phyloP scores from a whole-genome alignment of 768 basidiomycete genomes.

The Neoboletus subvelutipes region DNA sequence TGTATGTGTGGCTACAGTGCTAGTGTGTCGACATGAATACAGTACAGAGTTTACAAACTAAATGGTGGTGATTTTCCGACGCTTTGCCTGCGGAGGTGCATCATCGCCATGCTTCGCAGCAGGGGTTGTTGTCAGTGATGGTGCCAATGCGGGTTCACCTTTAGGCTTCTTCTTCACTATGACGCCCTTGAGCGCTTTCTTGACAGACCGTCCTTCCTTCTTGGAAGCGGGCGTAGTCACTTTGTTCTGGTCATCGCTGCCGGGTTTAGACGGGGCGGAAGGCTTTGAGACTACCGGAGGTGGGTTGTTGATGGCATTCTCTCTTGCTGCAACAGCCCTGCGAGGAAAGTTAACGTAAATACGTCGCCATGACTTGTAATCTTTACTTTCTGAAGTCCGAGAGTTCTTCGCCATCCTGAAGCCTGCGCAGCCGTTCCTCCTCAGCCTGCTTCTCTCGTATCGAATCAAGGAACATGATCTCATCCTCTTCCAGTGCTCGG shows the following conservation, averaged over 20 bases:
- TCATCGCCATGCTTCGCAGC: conserved; percentile 21
- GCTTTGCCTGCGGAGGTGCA: conserved; percentile 51
- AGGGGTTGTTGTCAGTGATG: conserved; percentile 18
- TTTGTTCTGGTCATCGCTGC: conserved; percentile 28
- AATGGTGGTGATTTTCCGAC: conserved; percentile 49
- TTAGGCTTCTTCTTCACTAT: conserved; percentile 77
- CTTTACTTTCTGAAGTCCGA: conserved; percentile 74
- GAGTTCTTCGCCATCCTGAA: conserved; percentile 77
- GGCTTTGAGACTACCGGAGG: conserved; percentile 32
- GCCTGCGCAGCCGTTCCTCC: conserved; percentile 73
- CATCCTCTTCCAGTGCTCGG: conserved; percentile 86
- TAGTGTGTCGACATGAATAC: conserved; percentile 11
- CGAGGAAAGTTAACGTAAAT: conserved; percentile 12
- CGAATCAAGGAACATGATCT: conserved; percentile 85
- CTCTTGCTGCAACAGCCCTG: conserved; percentile 73
- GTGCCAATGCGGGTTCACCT: conserved; percentile 19
- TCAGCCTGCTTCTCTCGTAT: conserved; percentile 71
- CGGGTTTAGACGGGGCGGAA: conserved; percentile 33
- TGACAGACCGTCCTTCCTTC: conserved; percentile 51
- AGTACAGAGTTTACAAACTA: conserved; percentile 20
- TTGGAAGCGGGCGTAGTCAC: conserved; percentile 39
- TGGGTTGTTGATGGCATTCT: conserved; percentile 46
- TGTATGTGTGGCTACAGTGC: conserved; percentile 13
- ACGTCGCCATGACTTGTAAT: not conserved
- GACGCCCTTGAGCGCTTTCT: conserved; percentile 73